These are phyloP conservation scores for Silene latifolia DNA, from an alignment of 148 eudicot genomes.

Conservation along the genomic window DNA sequence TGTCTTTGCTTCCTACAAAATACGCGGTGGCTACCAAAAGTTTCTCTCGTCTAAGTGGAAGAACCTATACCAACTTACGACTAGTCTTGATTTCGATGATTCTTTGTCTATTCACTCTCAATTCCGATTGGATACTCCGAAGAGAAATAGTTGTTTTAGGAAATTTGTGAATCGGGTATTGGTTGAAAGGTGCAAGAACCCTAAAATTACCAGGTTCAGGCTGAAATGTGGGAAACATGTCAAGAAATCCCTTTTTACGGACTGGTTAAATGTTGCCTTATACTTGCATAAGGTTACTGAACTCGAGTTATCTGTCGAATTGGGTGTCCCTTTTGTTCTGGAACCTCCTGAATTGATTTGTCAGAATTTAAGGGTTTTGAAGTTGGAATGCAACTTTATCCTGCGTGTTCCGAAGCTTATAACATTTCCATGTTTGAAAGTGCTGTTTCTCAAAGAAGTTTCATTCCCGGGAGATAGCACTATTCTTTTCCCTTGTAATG, in stretches of 20 bases:
- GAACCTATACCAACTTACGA: slow-evolving; percentile 6
- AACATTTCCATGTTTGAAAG: slow-evolving; percentile 22
- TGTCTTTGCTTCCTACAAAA: slow-evolving; percentile 21
- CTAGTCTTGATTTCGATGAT: slow-evolving; percentile 23
- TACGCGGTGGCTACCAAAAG: slow-evolving; percentile 22
- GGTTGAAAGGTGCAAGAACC: background rate
- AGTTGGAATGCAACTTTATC: slow-evolving; percentile 16
- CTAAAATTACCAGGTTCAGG: slow-evolving; percentile 12
- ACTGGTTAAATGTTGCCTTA: slow-evolving; percentile 13
- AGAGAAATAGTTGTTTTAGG: background rate
- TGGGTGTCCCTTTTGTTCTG: background rate
- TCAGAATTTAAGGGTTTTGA: slow-evolving; percentile 20
- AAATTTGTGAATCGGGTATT: slow-evolving; percentile 9
- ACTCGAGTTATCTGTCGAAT: slow-evolving; percentile 15
- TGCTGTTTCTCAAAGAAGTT: slow-evolving; percentile 14
- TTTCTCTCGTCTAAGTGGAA: slow-evolving; percentile 16
- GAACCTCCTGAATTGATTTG: slow-evolving; percentile 2
- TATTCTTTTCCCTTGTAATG: background rate
- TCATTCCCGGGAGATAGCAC: background rate
- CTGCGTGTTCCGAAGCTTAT: slow-evolving; percentile 1
- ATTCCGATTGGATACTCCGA: background rate
- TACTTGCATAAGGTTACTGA: background rate
- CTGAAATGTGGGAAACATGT: slow-evolving; percentile 18
- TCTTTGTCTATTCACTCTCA: background rate
- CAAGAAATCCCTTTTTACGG: background rate